Evolutionary conservation across 768 basidiomycete species (phyloP).

Genomic region (Sistotremastrum niveocremeum): DNA sequence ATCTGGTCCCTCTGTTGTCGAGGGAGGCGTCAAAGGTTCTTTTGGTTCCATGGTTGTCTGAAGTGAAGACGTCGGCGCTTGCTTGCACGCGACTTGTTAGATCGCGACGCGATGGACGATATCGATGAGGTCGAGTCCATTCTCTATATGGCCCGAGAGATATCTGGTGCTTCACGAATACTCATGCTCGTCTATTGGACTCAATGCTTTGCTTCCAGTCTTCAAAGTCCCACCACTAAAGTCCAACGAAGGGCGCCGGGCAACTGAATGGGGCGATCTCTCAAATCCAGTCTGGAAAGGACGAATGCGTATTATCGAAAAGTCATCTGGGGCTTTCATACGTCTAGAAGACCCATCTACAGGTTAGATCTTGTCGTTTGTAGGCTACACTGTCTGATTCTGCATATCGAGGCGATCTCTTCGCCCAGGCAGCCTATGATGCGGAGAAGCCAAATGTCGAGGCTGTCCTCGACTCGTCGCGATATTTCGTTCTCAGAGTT

Average conservation of each 20-base stretch:
- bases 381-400: background rate
- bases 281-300: constrained; percentile 83
- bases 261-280: constrained; percentile 87
- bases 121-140: constrained; percentile 75
- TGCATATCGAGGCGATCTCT: constrained; percentile 34
- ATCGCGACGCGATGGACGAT: constrained; percentile 29
- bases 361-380: constrained; percentile 29
- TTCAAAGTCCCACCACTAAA: constrained; percentile 85
- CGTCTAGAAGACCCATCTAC: constrained; percentile 71
- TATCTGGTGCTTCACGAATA: constrained; percentile 41
- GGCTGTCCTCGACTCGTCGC: constrained; percentile 87
- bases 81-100: background rate
- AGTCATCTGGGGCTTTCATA: constrained; percentile 49
- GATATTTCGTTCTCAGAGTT: constrained; percentile 87
- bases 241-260: constrained; percentile 79
- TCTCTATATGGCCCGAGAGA: constrained; percentile 79
- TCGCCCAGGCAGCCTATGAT: constrained; percentile 79
- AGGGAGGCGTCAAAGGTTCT: background rate
- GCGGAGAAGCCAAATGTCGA: constrained; percentile 74
- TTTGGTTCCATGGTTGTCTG: background rate
- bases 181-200: constrained; percentile 4
- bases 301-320: constrained; percentile 73
- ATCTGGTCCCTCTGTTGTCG: background rate
- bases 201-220: constrained; percentile 33
- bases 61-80: background rate